phyloP scores from a whole-genome alignment of 768 basidiomycete species.

The Mycena floridula region DNA sequence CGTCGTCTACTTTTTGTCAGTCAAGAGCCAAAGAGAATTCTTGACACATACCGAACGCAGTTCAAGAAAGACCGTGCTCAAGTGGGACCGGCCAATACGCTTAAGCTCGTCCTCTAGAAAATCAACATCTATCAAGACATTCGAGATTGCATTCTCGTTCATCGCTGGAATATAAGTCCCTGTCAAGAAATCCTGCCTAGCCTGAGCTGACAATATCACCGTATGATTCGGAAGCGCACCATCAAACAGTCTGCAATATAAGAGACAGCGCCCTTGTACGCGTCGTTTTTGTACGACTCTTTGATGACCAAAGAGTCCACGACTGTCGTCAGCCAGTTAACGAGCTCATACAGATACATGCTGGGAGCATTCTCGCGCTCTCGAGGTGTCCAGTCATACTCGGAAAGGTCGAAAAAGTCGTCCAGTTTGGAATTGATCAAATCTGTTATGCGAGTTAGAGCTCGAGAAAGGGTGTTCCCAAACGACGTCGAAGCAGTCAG shows the following conservation, averaged over 20 bases:
- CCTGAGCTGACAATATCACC: not conserved
- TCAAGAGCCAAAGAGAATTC: not conserved
- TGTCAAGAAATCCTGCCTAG: slow-evolving; percentile 62
- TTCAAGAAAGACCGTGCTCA: slow-evolving; percentile 71
- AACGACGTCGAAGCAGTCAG: slow-evolving; percentile 63
- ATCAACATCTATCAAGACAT: slow-evolving; percentile 78
- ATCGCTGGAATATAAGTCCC: slow-evolving; percentile 70
- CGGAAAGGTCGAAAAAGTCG: slow-evolving; percentile 91
- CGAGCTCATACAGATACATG: slow-evolving; percentile 91
- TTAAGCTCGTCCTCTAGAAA: slow-evolving; percentile 87
- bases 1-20: slow-evolving; percentile 41
- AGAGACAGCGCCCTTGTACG: slow-evolving; percentile 81
- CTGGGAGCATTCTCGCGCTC: slow-evolving; percentile 72
- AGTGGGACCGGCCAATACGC: slow-evolving; percentile 63
- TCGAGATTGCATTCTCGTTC: slow-evolving; percentile 87
- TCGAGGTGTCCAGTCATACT: slow-evolving; percentile 89
- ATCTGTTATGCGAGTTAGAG: slow-evolving; percentile 69
- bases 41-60: slow-evolving; percentile 58
- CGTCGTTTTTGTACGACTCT: slow-evolving; percentile 81
- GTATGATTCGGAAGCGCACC: slow-evolving; percentile 40
- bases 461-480: slow-evolving; percentile 56
- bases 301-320: slow-evolving; percentile 87
- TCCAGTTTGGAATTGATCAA: slow-evolving; percentile 90
- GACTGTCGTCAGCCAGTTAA: slow-evolving; percentile 94
- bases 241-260: slow-evolving; percentile 86